Base-by-base conservation (phyloP, 495 filamentous ascomycete species). In the Penicillium malachiteum region DNA sequence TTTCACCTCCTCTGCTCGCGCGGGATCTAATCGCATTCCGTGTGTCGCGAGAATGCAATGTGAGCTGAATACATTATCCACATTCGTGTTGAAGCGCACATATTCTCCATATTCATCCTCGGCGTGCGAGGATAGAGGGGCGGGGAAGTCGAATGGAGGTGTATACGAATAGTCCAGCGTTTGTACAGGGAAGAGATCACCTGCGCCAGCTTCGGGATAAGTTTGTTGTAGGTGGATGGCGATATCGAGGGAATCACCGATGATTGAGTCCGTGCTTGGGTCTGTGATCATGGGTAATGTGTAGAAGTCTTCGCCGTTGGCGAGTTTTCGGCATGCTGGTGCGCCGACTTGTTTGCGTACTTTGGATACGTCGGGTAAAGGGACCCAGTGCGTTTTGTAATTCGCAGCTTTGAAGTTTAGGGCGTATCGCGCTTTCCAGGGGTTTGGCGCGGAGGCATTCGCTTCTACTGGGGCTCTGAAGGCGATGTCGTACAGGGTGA, bases 231-330 rank as follows among this genome's bases (percentile, higher is more conserved):
- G 66, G 67, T 87, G 76, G 38, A 75, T 56, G 34, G 84, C 80
- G 57, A 87, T 85, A 42, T 86, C 80, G 68, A 86, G 83, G 5
- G 84, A 81, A 71, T 87, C 81, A 47, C 85, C 82, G n/a, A 87
- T 32, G 1, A 63, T 17, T 0, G 58, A 49, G 43, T 54, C 53
- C 1, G 79, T 80, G n/a, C 51, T 11, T 4, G 71, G 56, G 61
- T 87, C 82, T 0, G 64, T 54, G n/a, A 87, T 44, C 42, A 85
- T 67, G 17, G 85, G 85, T 0, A 88, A 78, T 2, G 85, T 88
- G 64, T 66, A 75, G 72, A 74, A 88, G 60, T 79, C 75, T 26
- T 57, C 68, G 52, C 84, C 85, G 66, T 87, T 78, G 67, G 71
- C 71, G 52, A 81, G 78, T 49, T 77, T 80, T 62, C 84, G 82